A percentile compares a stretch with the other conserved stretches of the same genome.
These are phyloP conservation scores for Claviceps sp. DNA, from an alignment of 2,329 filamentous ascomycete genomes.

Conservation along the genomic window DNA sequence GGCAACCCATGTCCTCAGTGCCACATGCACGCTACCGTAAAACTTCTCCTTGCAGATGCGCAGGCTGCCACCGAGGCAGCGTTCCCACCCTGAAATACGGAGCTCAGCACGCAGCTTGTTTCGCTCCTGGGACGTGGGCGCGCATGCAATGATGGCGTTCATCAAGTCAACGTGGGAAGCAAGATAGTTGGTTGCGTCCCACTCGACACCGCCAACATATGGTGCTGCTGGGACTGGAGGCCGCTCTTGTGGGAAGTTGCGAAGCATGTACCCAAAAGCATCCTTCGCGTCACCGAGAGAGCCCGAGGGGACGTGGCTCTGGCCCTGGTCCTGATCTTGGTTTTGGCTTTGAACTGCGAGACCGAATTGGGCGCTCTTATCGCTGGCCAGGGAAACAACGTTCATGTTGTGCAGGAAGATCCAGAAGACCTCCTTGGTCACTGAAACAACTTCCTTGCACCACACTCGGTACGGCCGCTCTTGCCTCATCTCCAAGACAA, in stretches of 20 bases:
- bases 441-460: slow-evolving; percentile 83
- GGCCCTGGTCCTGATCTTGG: background rate
- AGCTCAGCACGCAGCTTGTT: slow-evolving; percentile 69
- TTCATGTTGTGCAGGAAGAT: slow-evolving; percentile 95
- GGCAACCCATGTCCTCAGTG: slow-evolving; percentile 76
- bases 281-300: slow-evolving; percentile 15
- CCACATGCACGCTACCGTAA: slow-evolving; percentile 83
- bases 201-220: slow-evolving; percentile 94
- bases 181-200: slow-evolving; percentile 96
- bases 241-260: slow-evolving; percentile 71
- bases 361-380: slow-evolving; percentile 16
- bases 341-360: background rate
- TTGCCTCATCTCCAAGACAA: slow-evolving; percentile 80
- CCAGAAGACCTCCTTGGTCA: slow-evolving; percentile 98
- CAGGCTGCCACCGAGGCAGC: slow-evolving; percentile 70
- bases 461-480: slow-evolving; percentile 83
- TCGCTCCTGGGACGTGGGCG: slow-evolving; percentile 55
- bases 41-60: slow-evolving; percentile 96
- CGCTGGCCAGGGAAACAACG: slow-evolving; percentile 54
- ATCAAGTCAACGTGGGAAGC: slow-evolving; percentile 85
- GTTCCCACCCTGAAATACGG: slow-evolving; percentile 78
- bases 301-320: background rate
- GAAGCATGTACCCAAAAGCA: slow-evolving; percentile 47
- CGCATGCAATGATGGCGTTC: slow-evolving; percentile 77
- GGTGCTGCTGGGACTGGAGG: slow-evolving; percentile 87